Percentiles rank a stretch among this genome's conserved stretches.
Conservation (phyloP, 352 stramenopile species). For the Phytopythium sindhum region DNA sequence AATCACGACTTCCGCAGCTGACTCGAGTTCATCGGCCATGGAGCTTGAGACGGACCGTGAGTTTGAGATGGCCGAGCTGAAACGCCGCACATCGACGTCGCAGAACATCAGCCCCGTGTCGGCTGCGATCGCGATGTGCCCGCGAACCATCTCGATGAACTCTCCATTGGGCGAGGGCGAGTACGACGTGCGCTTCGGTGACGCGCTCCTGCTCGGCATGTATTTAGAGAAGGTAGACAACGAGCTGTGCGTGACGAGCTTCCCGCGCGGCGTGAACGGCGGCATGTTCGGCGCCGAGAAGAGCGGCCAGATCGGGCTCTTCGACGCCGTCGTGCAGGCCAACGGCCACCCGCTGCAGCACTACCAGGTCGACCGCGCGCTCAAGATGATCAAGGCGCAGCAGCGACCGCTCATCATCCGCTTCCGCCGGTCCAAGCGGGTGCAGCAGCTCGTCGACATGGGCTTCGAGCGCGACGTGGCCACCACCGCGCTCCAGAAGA, state of each 20-base stretch:
- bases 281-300: slow-evolving; percentile 77
- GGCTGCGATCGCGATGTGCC: slow-evolving; percentile 73
- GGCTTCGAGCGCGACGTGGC: slow-evolving; percentile 57
- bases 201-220: slow-evolving; percentile 72
- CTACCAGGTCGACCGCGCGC: slow-evolving; percentile 73
- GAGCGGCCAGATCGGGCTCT: slow-evolving; percentile 65
- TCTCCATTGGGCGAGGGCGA: slow-evolving; percentile 40
- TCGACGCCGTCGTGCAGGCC: slow-evolving; percentile 69
- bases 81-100: slow-evolving; percentile 42
- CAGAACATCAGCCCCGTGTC: slow-evolving; percentile 81
- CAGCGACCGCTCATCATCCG: slow-evolving; percentile 71
- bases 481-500: slow-evolving; percentile 43
- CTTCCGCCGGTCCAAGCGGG: slow-evolving; percentile 62
- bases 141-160: slow-evolving; percentile 76
- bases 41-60: slow-evolving; percentile 52
- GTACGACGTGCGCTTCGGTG: slow-evolving; percentile 78
- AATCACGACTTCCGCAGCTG: slow-evolving; percentile 6
- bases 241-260: slow-evolving; percentile 76
- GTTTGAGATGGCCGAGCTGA: slow-evolving; percentile 48
- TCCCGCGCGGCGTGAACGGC: slow-evolving; percentile 57
- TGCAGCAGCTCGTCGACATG: slow-evolving; percentile 74
- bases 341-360: slow-evolving; percentile 82
- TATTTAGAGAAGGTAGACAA: slow-evolving; percentile 75
- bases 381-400: slow-evolving; percentile 87
- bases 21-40: slow-evolving; percentile 6